These are phyloP conservation scores for Debaryomyces tyrocola DNA, from an alignment of 805 yeast genomes.

Conservation along the genomic window DNA sequence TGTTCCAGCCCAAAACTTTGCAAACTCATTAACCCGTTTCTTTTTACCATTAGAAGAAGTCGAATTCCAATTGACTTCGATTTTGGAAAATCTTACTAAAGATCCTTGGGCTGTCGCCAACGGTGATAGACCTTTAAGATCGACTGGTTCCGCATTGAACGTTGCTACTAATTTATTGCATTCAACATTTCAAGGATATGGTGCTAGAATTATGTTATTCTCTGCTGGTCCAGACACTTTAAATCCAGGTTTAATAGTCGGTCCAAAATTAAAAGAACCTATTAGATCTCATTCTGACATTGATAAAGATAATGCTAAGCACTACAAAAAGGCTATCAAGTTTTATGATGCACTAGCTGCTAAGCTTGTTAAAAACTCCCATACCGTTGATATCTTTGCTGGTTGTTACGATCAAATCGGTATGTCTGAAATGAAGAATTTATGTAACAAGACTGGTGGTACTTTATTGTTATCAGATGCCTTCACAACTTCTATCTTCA, in stretches of 20 bases:
- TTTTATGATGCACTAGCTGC: slow-evolving; percentile 75
- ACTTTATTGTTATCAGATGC: slow-evolving; percentile 85
- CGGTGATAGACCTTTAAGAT: slow-evolving; percentile 82
- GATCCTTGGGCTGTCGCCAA: slow-evolving; percentile 91
- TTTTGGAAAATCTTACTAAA: slow-evolving; percentile 71
- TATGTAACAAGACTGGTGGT: slow-evolving; percentile 89
- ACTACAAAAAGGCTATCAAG: slow-evolving; percentile 80
- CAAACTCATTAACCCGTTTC: slow-evolving; percentile 53
- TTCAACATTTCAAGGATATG: slow-evolving; percentile 77
- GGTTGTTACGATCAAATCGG: slow-evolving; percentile 98
- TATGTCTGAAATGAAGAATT: slow-evolving; percentile 85
- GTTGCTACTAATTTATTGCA: slow-evolving; percentile 83
- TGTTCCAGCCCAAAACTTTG: slow-evolving; percentile 21
- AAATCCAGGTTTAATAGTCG: slow-evolving; percentile 93
- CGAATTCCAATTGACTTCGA: slow-evolving; percentile 78
- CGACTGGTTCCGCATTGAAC: slow-evolving; percentile 89
- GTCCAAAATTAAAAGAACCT: slow-evolving; percentile 89
- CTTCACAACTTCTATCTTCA: slow-evolving; percentile 91
- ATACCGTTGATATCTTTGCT: slow-evolving; percentile 85
- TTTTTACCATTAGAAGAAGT: slow-evolving; percentile 73
- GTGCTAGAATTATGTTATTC: slow-evolving; percentile 86
- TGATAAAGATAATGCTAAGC: slow-evolving; percentile 85
- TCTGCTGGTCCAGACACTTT: slow-evolving; percentile 95
- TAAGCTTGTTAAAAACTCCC: slow-evolving; percentile 69
- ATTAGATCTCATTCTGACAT: slow-evolving; percentile 96